These are phyloP conservation scores for Umbilicaria muhlenbergii DNA, from an alignment of 495 filamentous ascomycete genomes.

Conservation along the genomic window DNA sequence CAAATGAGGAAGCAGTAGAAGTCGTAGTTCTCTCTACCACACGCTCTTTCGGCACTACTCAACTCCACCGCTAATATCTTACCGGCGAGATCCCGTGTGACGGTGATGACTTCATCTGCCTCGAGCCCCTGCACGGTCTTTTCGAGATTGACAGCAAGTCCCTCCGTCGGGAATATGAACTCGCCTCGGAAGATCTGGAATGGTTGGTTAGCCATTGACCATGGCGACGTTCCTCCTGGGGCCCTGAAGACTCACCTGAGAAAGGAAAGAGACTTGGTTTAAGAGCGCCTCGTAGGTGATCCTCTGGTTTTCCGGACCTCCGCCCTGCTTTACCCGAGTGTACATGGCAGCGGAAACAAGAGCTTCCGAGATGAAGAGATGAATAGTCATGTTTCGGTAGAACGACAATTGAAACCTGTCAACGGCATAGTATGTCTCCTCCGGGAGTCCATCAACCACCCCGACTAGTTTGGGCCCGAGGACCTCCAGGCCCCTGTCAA, in stretches of 20 bases:
- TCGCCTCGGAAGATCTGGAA: slow-evolving; percentile 77
- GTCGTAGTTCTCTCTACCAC: slow-evolving; percentile 84
- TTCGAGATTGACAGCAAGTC: slow-evolving; percentile 61
- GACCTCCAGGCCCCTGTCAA: slow-evolving; percentile 80
- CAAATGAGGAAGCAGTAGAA: slow-evolving; percentile 98
- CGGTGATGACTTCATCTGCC: slow-evolving; percentile 59
- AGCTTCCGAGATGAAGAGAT: slow-evolving; percentile 86
- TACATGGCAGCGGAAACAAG: slow-evolving; percentile 83
- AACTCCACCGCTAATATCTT: slow-evolving; percentile 52
- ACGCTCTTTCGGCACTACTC: slow-evolving; percentile 54
- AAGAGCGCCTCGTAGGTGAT: slow-evolving; percentile 56
- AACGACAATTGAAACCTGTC: slow-evolving; percentile 95
- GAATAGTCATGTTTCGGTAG: slow-evolving; percentile 98
- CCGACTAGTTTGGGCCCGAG: slow-evolving; percentile 80
- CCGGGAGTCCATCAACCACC: slow-evolving; percentile 56
- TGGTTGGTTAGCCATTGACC: slow-evolving; percentile 8
- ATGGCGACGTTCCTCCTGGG: background rate
- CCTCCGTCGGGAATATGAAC: slow-evolving; percentile 89
- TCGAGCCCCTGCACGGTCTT: slow-evolving; percentile 64
- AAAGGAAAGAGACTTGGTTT: slow-evolving; percentile 75
- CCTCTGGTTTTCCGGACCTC: slow-evolving; percentile 62
- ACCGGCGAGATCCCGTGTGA: slow-evolving; percentile 40
- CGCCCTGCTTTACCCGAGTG: slow-evolving; percentile 74
- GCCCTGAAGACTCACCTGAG: slow-evolving; percentile 31
- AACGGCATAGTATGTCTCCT: slow-evolving; percentile 83